Base-by-base conservation (phyloP, 768 basidiomycete genomes). In the Phanerodontia chrysosporium region DNA sequence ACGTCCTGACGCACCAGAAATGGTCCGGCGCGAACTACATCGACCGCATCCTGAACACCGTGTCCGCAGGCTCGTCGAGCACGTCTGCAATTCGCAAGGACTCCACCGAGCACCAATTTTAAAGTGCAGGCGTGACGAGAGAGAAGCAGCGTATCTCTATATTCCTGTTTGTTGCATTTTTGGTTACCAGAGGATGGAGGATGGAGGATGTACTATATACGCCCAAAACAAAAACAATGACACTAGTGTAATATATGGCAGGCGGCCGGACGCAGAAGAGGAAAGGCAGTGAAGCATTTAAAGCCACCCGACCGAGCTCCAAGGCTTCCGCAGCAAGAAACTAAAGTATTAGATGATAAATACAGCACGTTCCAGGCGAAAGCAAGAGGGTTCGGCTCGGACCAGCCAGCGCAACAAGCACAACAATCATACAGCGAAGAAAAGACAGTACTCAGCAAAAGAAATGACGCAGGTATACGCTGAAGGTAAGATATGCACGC, bases 1-100 rank as follows among this genome's bases (percentile, higher is more conserved):
- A 96, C 70, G 92, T 96, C 30, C 76, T 95, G 49, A 96, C 90
- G 2, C 93, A 96, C 72, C 93, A 96, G 75, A 95, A 94, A 80
- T 97, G 94, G 93, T 86, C 42, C 62, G 93, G 94, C 35, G 93
- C 93, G 24, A 90, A 89, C 67, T 96, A 95, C 72, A 84, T 94
- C 58, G 93, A 96, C 73, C 76, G 88, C 55, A 94, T 96, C 62
- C 74, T 96, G 53, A 84, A 84, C 42, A 90, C 85, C 16, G 83
- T 96, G 22, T 88, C 92, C 8, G 91, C 90, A 10, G 93, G 93
- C 57, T 94, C 92, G 10, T 92, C 92, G 29, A 90, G 89, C 66
- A 95, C 93, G 3, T 90, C 87, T 9, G 82, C 90, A 16, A 73
- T 86, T 58, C 94, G 94, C 28, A 84, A 86, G 67, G 93, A 93